A percentile compares a stretch with the other conserved stretches of the same genome.
phyloP scores from a whole-genome alignment of 1,284 basidiomycete genomes.

The Tilletiaria anomala region DNA sequence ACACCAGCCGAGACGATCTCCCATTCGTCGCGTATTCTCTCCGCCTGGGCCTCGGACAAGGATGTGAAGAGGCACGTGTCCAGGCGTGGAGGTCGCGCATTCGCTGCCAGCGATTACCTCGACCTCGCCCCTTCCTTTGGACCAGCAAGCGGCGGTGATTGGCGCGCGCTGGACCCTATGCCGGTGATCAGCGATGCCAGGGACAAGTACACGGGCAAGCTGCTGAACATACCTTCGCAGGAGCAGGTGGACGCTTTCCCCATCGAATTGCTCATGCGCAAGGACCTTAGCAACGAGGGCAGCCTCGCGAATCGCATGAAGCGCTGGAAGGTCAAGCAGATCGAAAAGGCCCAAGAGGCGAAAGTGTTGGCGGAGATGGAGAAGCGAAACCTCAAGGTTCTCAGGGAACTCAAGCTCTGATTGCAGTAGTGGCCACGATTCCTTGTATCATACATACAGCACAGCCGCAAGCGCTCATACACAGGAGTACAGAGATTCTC shows the following conservation, averaged over 20 bases:
- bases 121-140: constrained; percentile 27
- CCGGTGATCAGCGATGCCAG: constrained; percentile 8
- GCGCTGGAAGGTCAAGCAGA: constrained; percentile 18
- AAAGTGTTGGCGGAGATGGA: constrained; percentile 7
- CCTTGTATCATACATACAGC: too few relatives aligned
- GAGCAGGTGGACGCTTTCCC: constrained; percentile 33
- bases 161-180: constrained; percentile 11
- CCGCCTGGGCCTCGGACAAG: constrained; percentile 14
- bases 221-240: constrained; percentile 9
- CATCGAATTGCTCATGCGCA: constrained; percentile 33
- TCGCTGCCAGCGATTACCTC: constrained; percentile 32
- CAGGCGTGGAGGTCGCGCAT: constrained; percentile 22
- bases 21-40: constrained; percentile 8
- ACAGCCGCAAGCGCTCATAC: too few relatives aligned
- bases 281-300: constrained; percentile 26
- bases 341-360: constrained; percentile 1
- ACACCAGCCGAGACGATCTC: constrained; percentile 21
- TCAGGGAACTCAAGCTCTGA: too few relatives aligned
- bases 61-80: constrained; percentile 14
- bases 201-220: constrained; percentile 10
- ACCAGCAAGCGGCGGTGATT: constrained; percentile 26
- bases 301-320: constrained; percentile 34
- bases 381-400: too few relatives aligned
- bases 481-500: too few relatives aligned
- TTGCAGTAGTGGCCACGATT: too few relatives aligned